Evolutionary conservation across 352 stramenopile species (phyloP).

Genomic region (Elongisporangium undulatum): DNA sequence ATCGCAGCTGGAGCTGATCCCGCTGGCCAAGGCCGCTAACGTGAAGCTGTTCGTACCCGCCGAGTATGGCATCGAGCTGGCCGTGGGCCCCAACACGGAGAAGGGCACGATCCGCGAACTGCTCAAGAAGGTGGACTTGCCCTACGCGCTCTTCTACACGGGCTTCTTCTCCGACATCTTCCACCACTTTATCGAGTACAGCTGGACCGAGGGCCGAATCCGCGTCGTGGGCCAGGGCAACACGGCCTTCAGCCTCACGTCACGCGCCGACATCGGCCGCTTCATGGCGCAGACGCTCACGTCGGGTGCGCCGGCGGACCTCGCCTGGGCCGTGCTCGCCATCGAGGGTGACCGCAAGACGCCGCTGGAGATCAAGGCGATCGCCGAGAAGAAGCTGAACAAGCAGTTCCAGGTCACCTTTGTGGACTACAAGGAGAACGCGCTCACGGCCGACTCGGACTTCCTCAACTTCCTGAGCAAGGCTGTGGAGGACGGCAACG

Average conservation of each 20-base stretch:
- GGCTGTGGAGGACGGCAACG: constrained; percentile 11
- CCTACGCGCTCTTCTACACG: constrained; percentile 15
- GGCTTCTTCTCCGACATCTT: constrained; percentile 14
- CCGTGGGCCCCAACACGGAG: constrained; percentile 10
- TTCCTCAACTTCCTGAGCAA: constrained; percentile 9
- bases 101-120: constrained; percentile 16
- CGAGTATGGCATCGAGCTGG: constrained; percentile 8
- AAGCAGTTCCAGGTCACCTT: constrained; percentile 19
- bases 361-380: constrained; percentile 12
- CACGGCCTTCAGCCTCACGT: constrained; percentile 10
- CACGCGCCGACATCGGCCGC: constrained; percentile 4
- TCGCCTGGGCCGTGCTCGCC: constrained; percentile 12
- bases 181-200: constrained; percentile 8
- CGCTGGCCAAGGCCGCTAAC: constrained; percentile 12
- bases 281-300: constrained; percentile 12
- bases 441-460: constrained; percentile 17
- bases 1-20: constrained; percentile 7
- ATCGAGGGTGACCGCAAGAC: constrained; percentile 18
- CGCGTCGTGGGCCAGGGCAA: constrained; percentile 13
- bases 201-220: constrained; percentile 14
- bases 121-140: constrained; percentile 9
- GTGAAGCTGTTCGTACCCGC: constrained; percentile 19
- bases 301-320: constrained; percentile 6
- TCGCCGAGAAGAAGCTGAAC: constrained; percentile 20
- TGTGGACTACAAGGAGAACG: constrained; percentile 18